Base-by-base conservation (phyloP, 805 yeast species). In the Starmerella powellii region DNA sequence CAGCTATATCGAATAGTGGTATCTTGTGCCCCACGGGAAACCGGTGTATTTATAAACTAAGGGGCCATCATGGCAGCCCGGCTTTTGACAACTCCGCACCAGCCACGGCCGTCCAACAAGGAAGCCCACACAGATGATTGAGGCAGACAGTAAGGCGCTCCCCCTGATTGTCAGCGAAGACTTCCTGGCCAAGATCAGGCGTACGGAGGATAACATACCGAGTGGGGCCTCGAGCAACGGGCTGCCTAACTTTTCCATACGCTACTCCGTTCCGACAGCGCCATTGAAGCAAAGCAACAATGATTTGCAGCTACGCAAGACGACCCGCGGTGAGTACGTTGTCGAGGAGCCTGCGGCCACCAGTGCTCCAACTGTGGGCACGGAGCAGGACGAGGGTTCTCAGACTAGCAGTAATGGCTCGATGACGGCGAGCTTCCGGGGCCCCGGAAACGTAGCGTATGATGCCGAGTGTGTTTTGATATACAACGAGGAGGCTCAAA, bases 391-490 rank as follows among this genome's bases (percentile, higher is more conserved):
- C 27, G 15, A 18, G 37, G 42, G 34, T 12, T 29, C 44, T 8
- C 13, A 18, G 4, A 11, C n/a, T 8, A 11, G 21, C 10, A 10
- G 16, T 33, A 13, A 13, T n/a, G n/a, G 31, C 6, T 3, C 20
- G 13, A 21, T 4, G 27, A 17, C 26, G 15, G 47, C 47, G 16
- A 32, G 52, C 17, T 57, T 57, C 37, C 33, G 52, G 3, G 62
- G 61, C 6, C 51, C 53, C 19, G 53, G 48, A 13, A 46, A 53
- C 2, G 40, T 44, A 8, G 48, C 54, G 23, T 54, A 52, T 21
- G 61, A 55, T 15, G 52, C 49, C 42, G 86, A 87, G 8, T 84
- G 84, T 59, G 82, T 93, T 23, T 67, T 85, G 64, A 78, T 85
- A 43, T 79, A 74, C 61, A 88, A 85, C 57, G 83, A 87, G 27